Evolutionary conservation across 2,329 filamentous ascomycete species (phyloP).

Genomic region (Botrytis porri): DNA sequence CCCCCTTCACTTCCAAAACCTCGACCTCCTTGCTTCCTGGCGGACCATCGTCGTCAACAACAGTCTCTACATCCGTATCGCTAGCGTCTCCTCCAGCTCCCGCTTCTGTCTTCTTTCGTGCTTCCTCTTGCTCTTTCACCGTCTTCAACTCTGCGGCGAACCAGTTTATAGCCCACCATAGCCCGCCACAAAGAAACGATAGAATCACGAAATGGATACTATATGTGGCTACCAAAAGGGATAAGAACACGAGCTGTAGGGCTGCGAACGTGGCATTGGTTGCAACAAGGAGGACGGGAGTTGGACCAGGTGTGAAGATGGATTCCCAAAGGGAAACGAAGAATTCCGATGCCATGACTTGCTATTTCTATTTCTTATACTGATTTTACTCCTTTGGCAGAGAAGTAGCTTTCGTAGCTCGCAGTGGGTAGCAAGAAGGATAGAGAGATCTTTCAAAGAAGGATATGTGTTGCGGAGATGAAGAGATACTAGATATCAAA

Average conservation of each 20-base stretch:
- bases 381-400: not conserved
- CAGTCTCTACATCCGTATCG: slow-evolving; percentile 50
- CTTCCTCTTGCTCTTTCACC: slow-evolving; percentile 41
- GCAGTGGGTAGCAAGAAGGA: not conserved
- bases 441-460: not conserved
- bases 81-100: slow-evolving; percentile 37
- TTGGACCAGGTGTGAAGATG: slow-evolving; percentile 90
- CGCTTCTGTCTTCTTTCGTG: slow-evolving; percentile 34
- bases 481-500: not conserved
- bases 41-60: slow-evolving; percentile 42
- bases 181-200: slow-evolving; percentile 71
- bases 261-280: slow-evolving; percentile 87
- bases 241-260: slow-evolving; percentile 74
- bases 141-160: slow-evolving; percentile 68
- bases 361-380: not conserved
- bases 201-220: slow-evolving; percentile 87
- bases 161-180: slow-evolving; percentile 98
- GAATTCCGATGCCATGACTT: slow-evolving; percentile 41
- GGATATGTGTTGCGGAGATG: not conserved
- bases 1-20: slow-evolving; percentile 29
- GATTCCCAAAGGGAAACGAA: slow-evolving; percentile 81
- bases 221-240: slow-evolving; percentile 75
- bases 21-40: slow-evolving; percentile 36
- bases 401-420: slow-evolving; percentile 2
- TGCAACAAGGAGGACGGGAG: slow-evolving; percentile 80